Base-by-base conservation (phyloP, 2,329 filamentous ascomycete genomes). In the Cordyceps cicadae region DNA sequence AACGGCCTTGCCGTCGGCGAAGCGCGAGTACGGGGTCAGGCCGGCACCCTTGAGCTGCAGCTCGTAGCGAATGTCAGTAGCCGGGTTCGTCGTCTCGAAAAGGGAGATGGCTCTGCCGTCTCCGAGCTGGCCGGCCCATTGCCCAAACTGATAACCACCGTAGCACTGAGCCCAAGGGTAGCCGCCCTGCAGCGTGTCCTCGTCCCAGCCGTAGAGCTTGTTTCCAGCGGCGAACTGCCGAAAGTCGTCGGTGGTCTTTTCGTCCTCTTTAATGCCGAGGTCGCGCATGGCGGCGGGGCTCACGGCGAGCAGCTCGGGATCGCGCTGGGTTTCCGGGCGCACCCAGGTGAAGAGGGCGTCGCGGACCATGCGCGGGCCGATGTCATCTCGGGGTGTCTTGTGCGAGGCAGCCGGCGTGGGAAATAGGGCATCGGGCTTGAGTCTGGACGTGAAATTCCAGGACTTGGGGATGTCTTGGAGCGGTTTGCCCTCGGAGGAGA, bases 101-200 rank as follows among this genome's bases (percentile, higher is more conserved):
- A 99, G 79, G 41, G 90, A 96, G 66, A 99, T 97, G 34, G 92
- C 94, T 60, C 94, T 84, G 43, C 94, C 94, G 70, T 99, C 94
- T 48, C 94, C 94, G 1, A 99, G 84, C 73, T 99, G 94, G 6
- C 94, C 92, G 3, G 94, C 94, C 93, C 93, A 99, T 66, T 89
- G 86, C 6, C 94, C 94, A 70, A 87, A 86, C 70, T 86, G 81
- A 69, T 82, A 85, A 61, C 93, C 93, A 61, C 94, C 94, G 72
- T 99, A 99, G 76, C 94, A 97, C 75, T 99, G 94, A 37, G 94
- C 92, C 94, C 94, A 99, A 0, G 94, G 93, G 71, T 99, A 99
- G 49, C 94, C 86, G 21, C 89, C 88, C 62, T 85, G 77, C 26
- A 76, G 71, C 65, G 79, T 80, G 62, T 85, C 81, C 62, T 88